Evolutionary conservation across 805 yeast species (phyloP), one percentile per base, ranked within the genome.

Genomic region (Candida namnaoensis): DNA sequence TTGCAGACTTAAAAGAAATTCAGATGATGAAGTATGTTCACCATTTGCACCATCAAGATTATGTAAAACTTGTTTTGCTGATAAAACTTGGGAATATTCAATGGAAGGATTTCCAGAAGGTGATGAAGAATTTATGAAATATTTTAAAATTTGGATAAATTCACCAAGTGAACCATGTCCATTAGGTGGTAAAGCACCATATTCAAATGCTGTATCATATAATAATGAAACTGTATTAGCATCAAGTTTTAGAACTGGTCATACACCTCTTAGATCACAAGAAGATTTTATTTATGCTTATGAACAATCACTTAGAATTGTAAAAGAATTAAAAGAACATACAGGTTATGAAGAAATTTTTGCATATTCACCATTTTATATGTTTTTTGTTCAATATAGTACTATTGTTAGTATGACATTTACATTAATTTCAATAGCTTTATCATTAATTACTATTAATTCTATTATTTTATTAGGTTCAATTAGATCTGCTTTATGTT

Each of bases 111-210:
- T 93, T 54, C 99, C 99, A 0, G 77, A 76, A 51, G 78, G 78
- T 33, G 73, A 70, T 11, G 67, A 68, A 1, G 80, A 80, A 32
- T 91, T 91, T 53, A 75, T 84, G 77, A 67, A 66, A 37, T 87
- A 70, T 51, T 82, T 88, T 56, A 60, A 74, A 23, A 76, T 82
- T 35, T 91, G 99, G 99, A 85, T 91, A 25, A 69, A 77, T 34
- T 64, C 87, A 1, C 85, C 87, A 25, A 84, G 95, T 43, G 93
- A 85, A 52, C 87, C 91, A 3, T 91, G 99, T 60, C 96, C 98
- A 1, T 65, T 91, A 26, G 98, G 96, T 4, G 99, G 99, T 2
- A 84, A 85, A 54, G 97, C 97, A 0, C 95, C 97, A 0, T 91
- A 91, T 56, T 71, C 84, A 1, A 61, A 68, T 5, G 68, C 88